Conservation (phyloP, 306 rosid genomes). For the Rosa multiflora region DNA sequence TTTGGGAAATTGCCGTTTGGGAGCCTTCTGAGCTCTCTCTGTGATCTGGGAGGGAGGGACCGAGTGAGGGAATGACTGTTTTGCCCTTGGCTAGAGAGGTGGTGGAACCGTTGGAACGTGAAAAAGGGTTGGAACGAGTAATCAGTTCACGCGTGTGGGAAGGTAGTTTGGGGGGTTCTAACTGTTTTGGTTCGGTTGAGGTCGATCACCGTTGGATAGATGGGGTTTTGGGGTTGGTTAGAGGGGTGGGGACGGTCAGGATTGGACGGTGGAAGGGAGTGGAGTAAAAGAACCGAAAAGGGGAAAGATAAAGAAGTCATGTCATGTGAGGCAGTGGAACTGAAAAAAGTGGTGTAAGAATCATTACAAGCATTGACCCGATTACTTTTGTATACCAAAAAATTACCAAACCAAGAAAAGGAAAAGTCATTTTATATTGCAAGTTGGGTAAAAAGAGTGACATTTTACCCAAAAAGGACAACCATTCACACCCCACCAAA, state of each 20-base stretch:
- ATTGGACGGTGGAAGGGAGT: background rate
- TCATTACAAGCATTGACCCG: background rate
- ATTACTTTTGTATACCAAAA: background rate
- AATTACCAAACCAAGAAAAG: background rate
- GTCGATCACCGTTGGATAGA: background rate
- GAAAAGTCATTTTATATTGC: no score
- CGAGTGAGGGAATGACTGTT: background rate
- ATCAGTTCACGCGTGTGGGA: background rate
- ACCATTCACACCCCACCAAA: no score
- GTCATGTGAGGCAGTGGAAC: background rate
- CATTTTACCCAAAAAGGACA: no score
- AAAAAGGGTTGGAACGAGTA: background rate
- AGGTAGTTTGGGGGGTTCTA: background rate
- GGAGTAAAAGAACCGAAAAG: conserved; percentile 1
- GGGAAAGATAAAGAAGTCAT: background rate
- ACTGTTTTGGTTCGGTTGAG: background rate
- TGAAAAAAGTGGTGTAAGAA: background rate
- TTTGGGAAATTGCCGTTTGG: background rate
- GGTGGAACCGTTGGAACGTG: background rate
- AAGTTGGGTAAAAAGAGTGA: no score
- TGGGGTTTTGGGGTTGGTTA: background rate
- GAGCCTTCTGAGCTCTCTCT: background rate
- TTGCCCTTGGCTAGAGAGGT: background rate
- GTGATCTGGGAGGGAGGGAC: background rate
- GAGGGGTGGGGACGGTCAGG: background rate